These are phyloP conservation scores for Platanus orientalis DNA, from an alignment of 164 flowering plant species.

Conservation along the genomic window DNA sequence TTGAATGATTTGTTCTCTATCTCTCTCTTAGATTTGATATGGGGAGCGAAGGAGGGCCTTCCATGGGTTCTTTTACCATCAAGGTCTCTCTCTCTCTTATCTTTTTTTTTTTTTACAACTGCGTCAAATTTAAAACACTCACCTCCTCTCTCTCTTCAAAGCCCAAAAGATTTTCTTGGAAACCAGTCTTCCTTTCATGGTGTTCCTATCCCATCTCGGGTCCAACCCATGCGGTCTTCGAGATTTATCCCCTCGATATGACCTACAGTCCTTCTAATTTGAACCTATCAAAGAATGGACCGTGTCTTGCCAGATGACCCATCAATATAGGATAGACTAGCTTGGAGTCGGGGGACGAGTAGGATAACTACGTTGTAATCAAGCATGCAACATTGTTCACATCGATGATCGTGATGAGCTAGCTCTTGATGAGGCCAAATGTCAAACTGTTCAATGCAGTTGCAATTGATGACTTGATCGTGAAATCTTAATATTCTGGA, in stretches of 20 bases:
- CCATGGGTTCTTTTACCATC: no score
- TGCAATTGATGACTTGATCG: conserved; percentile 90
- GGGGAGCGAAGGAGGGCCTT: no score
- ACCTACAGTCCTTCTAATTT: conserved; percentile 50
- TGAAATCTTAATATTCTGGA: no score
- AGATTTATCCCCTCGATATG: conserved; percentile 38
- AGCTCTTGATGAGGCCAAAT: conserved; percentile 73
- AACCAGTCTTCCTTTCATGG: conserved; percentile 33
- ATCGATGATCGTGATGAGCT: conserved; percentile 91
- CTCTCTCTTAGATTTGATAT: no score
- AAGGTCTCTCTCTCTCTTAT: no score
- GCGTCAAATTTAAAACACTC: no score
- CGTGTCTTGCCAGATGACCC: conserved; percentile 89
- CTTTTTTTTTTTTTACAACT: no score
- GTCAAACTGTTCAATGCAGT: conserved; percentile 96
- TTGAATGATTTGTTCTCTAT: no score
- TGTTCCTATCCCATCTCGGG: conserved; percentile 15
- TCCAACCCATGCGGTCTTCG: conserved; percentile 24
- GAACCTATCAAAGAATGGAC: conserved; percentile 78
- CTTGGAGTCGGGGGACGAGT: conserved; percentile 68
- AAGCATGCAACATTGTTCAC: conserved; percentile 93
- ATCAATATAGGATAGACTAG: conserved; percentile 91
- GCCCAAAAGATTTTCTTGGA: conserved; percentile 22
- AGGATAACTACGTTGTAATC: conserved; percentile 80
- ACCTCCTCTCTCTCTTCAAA: conserved; percentile 28